Evolutionary conservation across 345 rosid species (phyloP), one percentile per base, ranked within the genome.

Genomic region (Nephelium lappaceum): DNA sequence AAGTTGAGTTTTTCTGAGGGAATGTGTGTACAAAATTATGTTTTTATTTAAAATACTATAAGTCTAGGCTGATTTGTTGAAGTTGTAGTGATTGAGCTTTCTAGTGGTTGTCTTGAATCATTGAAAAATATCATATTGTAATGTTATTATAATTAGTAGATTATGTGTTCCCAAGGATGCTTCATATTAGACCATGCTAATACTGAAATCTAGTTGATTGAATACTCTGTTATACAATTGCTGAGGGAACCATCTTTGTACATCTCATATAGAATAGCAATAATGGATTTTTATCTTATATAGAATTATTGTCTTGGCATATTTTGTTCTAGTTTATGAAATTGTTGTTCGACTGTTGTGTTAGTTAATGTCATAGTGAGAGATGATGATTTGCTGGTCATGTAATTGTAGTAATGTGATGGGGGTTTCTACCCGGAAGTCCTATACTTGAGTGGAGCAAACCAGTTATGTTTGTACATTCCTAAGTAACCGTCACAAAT

Each of bases 401-500:
- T 51, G 18, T 57, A 9, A 57, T n/a, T 57, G 21, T 57, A 24
- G 0, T 43, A 9, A 6, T 18, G 58, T 79, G 83, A 79, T 75
- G 75, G 80, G 74, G 81, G 53, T 57, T 76, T 79, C 57, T 31
- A 6, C 41, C 51, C 75, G 21, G 73, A 76, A 71, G 55, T 73
- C 58, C 77, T 38, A 18, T 53, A 73, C 81, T 66, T 64, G 21
- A 24, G 31, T 65, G 86, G 86, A 77, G 83, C 86, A 83, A 69
- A 70, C 79, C 25, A 18, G 53, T 65, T 1, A 65, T 77, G 83
- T 71, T 69, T 80, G 81, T 75, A 77, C 5, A 77, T 61, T 77
- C 78, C 79, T 12, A 43, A 80, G 85, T 57, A 49, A 84, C 69
- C 78, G 83, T 86, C 88, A 79, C 75, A 81, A 36, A 86, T 5